Evolutionary conservation across 306 rosid species (phyloP).

Genomic region (Vigna hirtella): DNA sequence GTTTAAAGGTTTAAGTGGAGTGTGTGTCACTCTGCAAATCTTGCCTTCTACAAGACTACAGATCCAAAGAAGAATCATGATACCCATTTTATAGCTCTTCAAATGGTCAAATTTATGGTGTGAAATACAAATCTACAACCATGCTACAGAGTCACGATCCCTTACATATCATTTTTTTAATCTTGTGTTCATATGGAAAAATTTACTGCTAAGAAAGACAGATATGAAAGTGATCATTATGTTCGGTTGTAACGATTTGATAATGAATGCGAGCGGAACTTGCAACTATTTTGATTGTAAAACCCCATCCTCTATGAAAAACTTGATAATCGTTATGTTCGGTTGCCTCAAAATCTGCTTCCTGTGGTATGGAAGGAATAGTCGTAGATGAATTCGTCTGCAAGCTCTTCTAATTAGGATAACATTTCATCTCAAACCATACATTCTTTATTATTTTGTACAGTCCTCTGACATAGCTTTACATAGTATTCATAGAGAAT

Average conservation of each 20-base stretch:
- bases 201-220: too few relatives aligned
- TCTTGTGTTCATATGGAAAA: too few relatives aligned
- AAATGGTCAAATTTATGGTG: background rate
- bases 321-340: too few relatives aligned
- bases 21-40: background rate
- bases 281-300: too few relatives aligned
- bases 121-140: background rate
- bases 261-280: too few relatives aligned
- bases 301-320: too few relatives aligned
- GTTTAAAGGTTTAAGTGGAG: too few relatives aligned
- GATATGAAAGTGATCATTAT: too few relatives aligned
- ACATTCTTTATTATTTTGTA: background rate
- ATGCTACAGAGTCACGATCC: too few relatives aligned
- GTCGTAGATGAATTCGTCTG: conserved; percentile 56
- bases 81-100: background rate
- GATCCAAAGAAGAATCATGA: background rate
- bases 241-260: too few relatives aligned
- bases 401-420: conserved; percentile 21
- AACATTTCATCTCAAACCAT: too few relatives aligned
- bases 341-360: conserved; percentile 52
- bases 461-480: background rate
- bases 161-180: too few relatives aligned
- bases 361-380: conserved; percentile 46
- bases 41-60: background rate
- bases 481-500: background rate